Percentiles rank a stretch among this genome's conserved stretches.
These are phyloP conservation scores for Alternaria alternata DNA, from an alignment of 2,329 filamentous ascomycete genomes.

Conservation along the genomic window DNA sequence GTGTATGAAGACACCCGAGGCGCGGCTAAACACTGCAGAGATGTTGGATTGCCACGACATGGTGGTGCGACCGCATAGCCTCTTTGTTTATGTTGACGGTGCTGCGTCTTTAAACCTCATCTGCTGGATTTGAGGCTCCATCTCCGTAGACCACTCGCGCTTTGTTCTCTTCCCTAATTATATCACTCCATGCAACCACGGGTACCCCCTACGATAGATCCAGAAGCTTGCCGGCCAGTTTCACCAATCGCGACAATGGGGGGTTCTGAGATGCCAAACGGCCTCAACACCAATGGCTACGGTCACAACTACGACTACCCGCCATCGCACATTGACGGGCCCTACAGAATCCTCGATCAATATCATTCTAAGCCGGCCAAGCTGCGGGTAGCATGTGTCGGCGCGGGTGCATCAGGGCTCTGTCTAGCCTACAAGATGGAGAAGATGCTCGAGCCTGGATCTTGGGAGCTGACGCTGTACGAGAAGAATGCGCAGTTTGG, in stretches of 20 bases:
- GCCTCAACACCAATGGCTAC: slow-evolving; percentile 39
- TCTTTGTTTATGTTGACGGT: neutral
- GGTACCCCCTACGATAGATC: neutral
- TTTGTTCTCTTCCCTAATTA: neutral
- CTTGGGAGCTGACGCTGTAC: slow-evolving; percentile 41
- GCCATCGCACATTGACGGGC: slow-evolving; percentile 38
- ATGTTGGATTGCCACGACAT: slow-evolving; percentile 15
- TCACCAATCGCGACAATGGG: slow-evolving; percentile 28
- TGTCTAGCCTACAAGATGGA: slow-evolving; percentile 48
- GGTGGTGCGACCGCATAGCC: slow-evolving; percentile 25
- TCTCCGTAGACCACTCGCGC: neutral
- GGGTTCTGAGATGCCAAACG: slow-evolving; percentile 41
- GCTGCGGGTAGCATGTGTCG: slow-evolving; percentile 40
- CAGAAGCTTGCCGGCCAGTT: neutral
- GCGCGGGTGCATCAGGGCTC: slow-evolving; percentile 43
- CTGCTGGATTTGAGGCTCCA: slow-evolving; percentile 3
- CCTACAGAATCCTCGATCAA: slow-evolving; percentile 43
- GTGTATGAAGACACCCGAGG: slow-evolving; percentile 23
- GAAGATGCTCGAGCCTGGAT: slow-evolving; percentile 39
- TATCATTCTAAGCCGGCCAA: slow-evolving; percentile 46
- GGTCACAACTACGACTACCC: slow-evolving; percentile 40
- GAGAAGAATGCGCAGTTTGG: slow-evolving; percentile 45
- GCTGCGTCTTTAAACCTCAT: slow-evolving; percentile 7
- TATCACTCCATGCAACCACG: neutral
- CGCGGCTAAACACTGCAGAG: slow-evolving; percentile 43